These are phyloP conservation scores for Plectosphaerella plurivora DNA, from an alignment of 2,329 filamentous ascomycete genomes.

Conservation along the genomic window DNA sequence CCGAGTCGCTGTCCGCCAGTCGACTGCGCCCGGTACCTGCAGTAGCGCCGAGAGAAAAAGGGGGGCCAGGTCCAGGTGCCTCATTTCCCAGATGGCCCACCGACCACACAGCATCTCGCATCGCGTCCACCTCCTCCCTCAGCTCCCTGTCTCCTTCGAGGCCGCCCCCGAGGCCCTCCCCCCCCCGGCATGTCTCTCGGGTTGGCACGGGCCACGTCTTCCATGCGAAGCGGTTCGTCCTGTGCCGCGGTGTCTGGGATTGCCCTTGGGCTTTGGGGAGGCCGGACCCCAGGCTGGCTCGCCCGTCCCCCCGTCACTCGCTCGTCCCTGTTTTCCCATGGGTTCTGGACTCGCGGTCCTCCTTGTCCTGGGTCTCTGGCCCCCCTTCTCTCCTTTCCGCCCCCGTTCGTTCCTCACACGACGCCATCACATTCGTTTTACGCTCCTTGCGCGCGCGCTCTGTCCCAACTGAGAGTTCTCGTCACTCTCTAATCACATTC, in stretches of 20 bases:
- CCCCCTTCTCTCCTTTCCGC: not conserved
- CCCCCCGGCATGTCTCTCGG: not conserved
- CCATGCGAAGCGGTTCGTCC: not conserved
- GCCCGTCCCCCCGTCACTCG: not conserved
- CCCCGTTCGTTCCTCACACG: not conserved
- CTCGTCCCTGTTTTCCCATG: not conserved
- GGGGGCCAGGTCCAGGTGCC: not conserved
- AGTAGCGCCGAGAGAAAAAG: not conserved
- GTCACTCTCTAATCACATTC: conserved; percentile 51
- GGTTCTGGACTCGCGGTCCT: not conserved
- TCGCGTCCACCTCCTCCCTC: not conserved
- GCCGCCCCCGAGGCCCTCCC: not conserved
- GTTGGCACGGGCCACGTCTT: not conserved
- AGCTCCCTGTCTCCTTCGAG: not conserved
- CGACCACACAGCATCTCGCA: not conserved
- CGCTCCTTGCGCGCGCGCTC: conserved; percentile 6
- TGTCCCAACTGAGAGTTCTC: conserved; percentile 47
- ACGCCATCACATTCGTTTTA: conserved; percentile 1
- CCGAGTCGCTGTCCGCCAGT: no score
- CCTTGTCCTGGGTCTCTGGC: not conserved
- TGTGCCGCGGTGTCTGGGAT: not conserved
- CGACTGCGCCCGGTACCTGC: not conserved
- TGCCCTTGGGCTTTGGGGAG: not conserved
- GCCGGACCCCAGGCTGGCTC: not conserved
- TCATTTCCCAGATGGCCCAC: not conserved